phyloP scores from a whole-genome alignment of 2,329 filamentous ascomycete genomes.

The Diplodia sapinea region DNA sequence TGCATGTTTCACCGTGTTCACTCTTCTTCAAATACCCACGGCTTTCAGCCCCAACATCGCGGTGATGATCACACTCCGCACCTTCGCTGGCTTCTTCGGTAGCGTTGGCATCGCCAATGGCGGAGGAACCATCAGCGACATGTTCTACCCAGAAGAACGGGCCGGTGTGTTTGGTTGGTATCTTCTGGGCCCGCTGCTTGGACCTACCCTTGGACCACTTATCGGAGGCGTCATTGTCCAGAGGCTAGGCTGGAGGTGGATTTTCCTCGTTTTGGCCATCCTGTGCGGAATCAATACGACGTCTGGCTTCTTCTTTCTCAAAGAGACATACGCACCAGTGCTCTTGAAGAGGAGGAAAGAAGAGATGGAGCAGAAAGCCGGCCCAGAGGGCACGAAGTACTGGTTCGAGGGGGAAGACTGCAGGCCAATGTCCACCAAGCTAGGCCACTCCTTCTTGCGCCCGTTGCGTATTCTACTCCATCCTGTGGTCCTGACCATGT shows the following conservation, averaged over 20 bases:
- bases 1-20: slow-evolving; percentile 53
- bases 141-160: slow-evolving; percentile 55
- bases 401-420: slow-evolving; percentile 52
- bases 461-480: slow-evolving; percentile 53
- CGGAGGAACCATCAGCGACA: slow-evolving; percentile 59
- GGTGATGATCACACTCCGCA: slow-evolving; percentile 53
- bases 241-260: slow-evolving; percentile 55
- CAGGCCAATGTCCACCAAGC: slow-evolving; percentile 46
- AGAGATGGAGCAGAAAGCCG: slow-evolving; percentile 44
- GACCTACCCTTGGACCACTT: slow-evolving; percentile 51
- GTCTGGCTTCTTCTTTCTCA: slow-evolving; percentile 51
- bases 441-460: slow-evolving; percentile 47
- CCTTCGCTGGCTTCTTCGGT: slow-evolving; percentile 57
- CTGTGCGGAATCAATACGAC: slow-evolving; percentile 51
- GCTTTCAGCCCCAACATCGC: slow-evolving; percentile 56
- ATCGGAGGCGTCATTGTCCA: slow-evolving; percentile 54
- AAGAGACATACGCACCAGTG: slow-evolving; percentile 53
- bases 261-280: slow-evolving; percentile 56
- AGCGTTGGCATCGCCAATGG: slow-evolving; percentile 59
- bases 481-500: slow-evolving; percentile 55
- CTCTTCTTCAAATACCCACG: slow-evolving; percentile 55
- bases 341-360: slow-evolving; percentile 40
- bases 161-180: slow-evolving; percentile 56
- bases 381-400: slow-evolving; percentile 48
- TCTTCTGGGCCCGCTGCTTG: slow-evolving; percentile 52